Conservation (phyloP, 2,329 filamentous ascomycete species). For the Colletotrichum abscissum region DNA sequence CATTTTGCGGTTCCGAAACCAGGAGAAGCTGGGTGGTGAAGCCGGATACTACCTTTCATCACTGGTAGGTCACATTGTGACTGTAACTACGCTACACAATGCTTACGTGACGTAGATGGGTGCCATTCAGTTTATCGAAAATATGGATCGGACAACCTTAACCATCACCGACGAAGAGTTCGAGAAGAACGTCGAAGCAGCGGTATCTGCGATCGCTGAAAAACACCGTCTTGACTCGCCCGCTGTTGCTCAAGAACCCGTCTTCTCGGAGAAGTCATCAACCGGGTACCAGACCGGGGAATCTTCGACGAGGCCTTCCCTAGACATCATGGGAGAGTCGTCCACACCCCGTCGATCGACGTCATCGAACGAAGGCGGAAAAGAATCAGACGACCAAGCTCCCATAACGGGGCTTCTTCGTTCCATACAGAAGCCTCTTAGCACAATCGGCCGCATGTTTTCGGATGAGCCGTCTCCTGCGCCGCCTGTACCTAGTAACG, state of each 20-base stretch:
- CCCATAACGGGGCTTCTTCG: constrained; percentile 87
- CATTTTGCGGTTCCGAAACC: constrained; percentile 95
- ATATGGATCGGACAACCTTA: constrained; percentile 90
- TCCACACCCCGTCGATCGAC: constrained; percentile 63
- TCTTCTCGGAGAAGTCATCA: constrained; percentile 58
- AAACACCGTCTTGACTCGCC: constrained; percentile 74
- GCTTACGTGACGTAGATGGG: constrained; percentile 69
- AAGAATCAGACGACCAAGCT: constrained; percentile 75
- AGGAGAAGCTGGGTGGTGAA: constrained; percentile 97
- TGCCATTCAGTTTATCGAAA: constrained; percentile 96
- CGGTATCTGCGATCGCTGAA: constrained; percentile 95
- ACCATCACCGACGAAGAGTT: constrained; percentile 97
- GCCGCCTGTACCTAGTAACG: constrained; percentile 42
- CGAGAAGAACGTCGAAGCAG: constrained; percentile 94
- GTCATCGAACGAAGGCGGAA: constrained; percentile 60
- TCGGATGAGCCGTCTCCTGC: constrained; percentile 69
- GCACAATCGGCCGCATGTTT: constrained; percentile 94
- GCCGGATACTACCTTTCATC: constrained; percentile 98
- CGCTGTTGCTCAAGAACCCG: constrained; percentile 49
- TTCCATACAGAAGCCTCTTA: constrained; percentile 90
- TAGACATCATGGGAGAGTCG: constrained; percentile 40
- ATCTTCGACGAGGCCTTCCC: constrained; percentile 50
- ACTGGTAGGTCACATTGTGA: constrained; percentile 64
- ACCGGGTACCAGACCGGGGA: constrained; percentile 53
- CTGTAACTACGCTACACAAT: not conserved